Percentiles rank a stretch among this genome's conserved stretches.
These are phyloP conservation scores for Cadophora malorum DNA, from an alignment of 2,329 filamentous ascomycete species.

Conservation along the genomic window DNA sequence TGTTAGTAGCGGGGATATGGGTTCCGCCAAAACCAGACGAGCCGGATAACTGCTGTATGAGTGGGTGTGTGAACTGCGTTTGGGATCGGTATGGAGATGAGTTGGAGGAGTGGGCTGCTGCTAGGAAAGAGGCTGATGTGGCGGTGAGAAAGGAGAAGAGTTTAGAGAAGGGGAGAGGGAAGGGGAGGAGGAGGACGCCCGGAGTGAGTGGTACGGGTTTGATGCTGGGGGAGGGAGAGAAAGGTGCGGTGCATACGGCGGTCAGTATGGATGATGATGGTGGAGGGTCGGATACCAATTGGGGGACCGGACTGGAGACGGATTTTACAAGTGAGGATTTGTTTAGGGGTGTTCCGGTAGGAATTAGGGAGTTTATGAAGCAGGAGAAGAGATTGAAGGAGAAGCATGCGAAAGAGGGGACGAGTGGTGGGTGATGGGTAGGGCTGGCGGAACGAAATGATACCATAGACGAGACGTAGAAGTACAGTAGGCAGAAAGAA, in stretches of 20 bases:
- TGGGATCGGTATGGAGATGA: slow-evolving; percentile 94
- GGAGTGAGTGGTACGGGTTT: slow-evolving; percentile 44
- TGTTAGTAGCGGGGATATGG: slow-evolving; percentile 75
- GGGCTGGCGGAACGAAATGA: slow-evolving; percentile 7
- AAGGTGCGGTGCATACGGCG: slow-evolving; percentile 50
- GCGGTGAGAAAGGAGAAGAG: slow-evolving; percentile 52
- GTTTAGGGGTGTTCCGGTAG: slow-evolving; percentile 84
- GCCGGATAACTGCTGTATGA: slow-evolving; percentile 99
- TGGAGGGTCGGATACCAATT: slow-evolving; percentile 74
- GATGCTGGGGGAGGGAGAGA: slow-evolving; percentile 37
- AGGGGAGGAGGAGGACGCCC: slow-evolving; percentile 35
- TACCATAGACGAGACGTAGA: slow-evolving; percentile 17
- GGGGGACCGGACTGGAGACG: slow-evolving; percentile 53
- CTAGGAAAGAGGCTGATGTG: slow-evolving; percentile 66
- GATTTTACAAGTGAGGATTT: slow-evolving; percentile 70
- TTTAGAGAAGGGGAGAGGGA: slow-evolving; percentile 36
- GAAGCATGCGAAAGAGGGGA: slow-evolving; percentile 66
- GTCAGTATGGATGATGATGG: slow-evolving; percentile 81
- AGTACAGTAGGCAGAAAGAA: neutral
- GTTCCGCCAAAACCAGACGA: slow-evolving; percentile 87
- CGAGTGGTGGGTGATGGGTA: slow-evolving; percentile 25
- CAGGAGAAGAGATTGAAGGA: slow-evolving; percentile 89
- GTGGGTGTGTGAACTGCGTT: slow-evolving; percentile 95
- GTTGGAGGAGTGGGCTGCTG: slow-evolving; percentile 83
- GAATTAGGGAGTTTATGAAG: slow-evolving; percentile 96